Evolutionary conservation across 2,329 filamentous ascomycete genomes (phyloP), one percentile per base, ranked within the genome.

Genomic region (Xylaria polymorpha): DNA sequence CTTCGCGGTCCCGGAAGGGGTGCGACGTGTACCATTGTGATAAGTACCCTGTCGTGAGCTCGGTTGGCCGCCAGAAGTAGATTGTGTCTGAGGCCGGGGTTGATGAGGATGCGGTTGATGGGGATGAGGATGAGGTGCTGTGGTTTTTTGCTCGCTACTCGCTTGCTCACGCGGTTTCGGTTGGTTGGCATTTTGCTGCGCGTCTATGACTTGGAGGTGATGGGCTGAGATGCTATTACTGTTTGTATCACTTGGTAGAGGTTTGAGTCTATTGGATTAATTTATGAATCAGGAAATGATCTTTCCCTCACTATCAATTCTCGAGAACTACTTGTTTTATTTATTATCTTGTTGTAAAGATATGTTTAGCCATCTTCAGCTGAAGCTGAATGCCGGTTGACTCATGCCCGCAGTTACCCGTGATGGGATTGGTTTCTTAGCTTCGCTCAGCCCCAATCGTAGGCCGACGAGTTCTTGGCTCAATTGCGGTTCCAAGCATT

Each of bases 1-100:
- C 18, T 5, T 35, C 22, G 22, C 61, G 55, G 64, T 74, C 72
- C 1, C 62, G 60, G 72, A 75, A 75, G 12, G 73, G 70, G 6
- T 39, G 56, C 1, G 55, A 43, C 6, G 57, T 50, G 69, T 70
- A 74, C 70, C 70, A 74, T 29, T 71, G 70, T 5, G 71, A 73
- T 1, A 75, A 63, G 43, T 69, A 75, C 12, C 73, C 72, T 0
- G 71, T 68, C 15, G 22, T 50, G 29, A 48, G 25, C 46, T 72
- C 66, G 1, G 48, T 20, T 1, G 69, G 69, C 1, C 53, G 59
- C 68, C 69, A 74, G 72, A 73, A 75, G 65, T 66, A 75, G 61
- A 73, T 12, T 32, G 22, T 18, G n/a, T 48, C 20, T 1, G 46
- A 6, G 22, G 46, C 1, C 4, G 25, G 20, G 7, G 46, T 4